These are phyloP conservation scores for Erodium maritimum DNA, from an alignment of 345 rosid species.

Conservation along the genomic window DNA sequence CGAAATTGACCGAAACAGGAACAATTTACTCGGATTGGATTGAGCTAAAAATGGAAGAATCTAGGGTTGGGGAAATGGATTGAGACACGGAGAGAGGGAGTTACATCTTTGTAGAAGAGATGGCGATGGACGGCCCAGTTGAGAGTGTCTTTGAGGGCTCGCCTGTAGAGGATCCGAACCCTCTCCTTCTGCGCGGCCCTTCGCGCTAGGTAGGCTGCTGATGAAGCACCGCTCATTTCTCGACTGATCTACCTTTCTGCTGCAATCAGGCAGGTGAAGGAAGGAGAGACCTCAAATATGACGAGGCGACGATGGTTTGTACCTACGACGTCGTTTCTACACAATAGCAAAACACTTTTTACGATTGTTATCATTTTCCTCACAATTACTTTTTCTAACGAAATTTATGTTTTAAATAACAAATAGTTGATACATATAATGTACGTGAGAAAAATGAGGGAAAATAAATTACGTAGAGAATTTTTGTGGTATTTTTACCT, in stretches of 20 bases:
- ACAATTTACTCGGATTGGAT: neutral
- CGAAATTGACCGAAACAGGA: neutral
- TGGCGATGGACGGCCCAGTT: conserved; percentile 98
- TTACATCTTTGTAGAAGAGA: conserved; percentile 76
- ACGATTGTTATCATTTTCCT: no score
- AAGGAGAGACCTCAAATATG: neutral
- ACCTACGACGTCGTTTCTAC: no score
- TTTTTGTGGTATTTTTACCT: no score
- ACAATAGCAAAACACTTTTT: no score
- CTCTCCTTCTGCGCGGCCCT: conserved; percentile 87
- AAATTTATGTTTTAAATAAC: no score
- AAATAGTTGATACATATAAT: no score
- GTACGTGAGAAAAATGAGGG: no score
- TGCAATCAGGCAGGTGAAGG: neutral
- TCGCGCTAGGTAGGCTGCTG: conserved; percentile 68
- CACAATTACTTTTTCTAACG: no score
- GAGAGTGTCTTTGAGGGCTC: conserved; percentile 86
- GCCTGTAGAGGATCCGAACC: conserved; percentile 85
- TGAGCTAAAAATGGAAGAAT: neutral
- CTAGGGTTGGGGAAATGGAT: neutral
- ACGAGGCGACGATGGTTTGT: neutral
- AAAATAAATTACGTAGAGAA: no score
- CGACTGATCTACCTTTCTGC: conserved; percentile 8
- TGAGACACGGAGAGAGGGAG: neutral
- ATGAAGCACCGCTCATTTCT: conserved; percentile 35